These are phyloP conservation scores for Tetrahymena elliotti DNA, from an alignment of 73 alveolate genomes.

Conservation along the genomic window DNA sequence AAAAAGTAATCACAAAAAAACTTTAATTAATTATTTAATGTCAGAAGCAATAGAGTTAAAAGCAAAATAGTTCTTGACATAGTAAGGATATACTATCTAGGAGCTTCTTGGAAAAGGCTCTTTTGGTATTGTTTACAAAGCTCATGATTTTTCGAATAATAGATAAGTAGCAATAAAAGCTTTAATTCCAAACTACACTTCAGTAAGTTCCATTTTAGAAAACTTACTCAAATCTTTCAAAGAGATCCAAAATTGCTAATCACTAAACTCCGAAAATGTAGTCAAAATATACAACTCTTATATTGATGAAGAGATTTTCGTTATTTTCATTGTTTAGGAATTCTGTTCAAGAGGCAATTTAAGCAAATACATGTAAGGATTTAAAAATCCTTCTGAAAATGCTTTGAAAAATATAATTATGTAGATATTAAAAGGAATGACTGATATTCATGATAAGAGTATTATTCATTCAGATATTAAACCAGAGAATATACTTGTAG, in stretches of 20 bases:
- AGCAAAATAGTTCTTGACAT: background rate
- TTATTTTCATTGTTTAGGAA: background rate
- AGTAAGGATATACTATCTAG: background rate
- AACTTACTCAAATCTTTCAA: background rate
- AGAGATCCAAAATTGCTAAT: background rate
- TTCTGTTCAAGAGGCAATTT: background rate
- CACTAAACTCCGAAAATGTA: background rate
- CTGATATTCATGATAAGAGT: background rate
- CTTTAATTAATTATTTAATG: too few species aligned
- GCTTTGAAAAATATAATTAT: too few species aligned
- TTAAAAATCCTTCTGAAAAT: background rate
- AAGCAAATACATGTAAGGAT: background rate
- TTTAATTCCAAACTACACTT: background rate
- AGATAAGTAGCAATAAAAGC: background rate
- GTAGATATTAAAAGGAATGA: background rate
- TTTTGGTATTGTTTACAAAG: background rate
- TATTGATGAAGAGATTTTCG: background rate
- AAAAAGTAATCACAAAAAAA: too few species aligned
- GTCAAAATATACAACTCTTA: background rate
- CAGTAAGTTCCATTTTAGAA: too few species aligned
- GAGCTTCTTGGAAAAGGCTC: background rate
- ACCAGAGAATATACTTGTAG: background rate
- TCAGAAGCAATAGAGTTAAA: background rate
- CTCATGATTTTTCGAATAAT: background rate
- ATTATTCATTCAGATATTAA: background rate